These are phyloP conservation scores for Discostella pseudostelligera DNA, from an alignment of 108 stramenopile genomes.

Conservation along the genomic window DNA sequence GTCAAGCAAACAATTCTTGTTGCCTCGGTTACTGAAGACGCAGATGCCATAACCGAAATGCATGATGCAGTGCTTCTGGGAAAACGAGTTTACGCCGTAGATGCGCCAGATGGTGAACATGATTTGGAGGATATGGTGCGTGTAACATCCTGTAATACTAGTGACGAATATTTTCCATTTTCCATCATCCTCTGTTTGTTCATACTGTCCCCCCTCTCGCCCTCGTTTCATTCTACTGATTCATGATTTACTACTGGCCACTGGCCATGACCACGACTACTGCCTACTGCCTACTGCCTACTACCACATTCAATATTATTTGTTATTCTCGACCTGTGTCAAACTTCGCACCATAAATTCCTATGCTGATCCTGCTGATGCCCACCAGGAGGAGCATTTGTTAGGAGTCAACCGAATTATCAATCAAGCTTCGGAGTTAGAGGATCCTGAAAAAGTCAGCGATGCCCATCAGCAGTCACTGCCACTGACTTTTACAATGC, in stretches of 20 bases:
- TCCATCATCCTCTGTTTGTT: too few relatives aligned
- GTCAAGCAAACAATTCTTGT: conserved; percentile 25
- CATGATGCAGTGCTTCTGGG: conserved; percentile 36
- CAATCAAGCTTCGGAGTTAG: conserved; percentile 21
- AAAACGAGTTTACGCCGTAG: conserved; percentile 30
- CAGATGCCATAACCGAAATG: conserved; percentile 19
- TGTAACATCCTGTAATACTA: not conserved
- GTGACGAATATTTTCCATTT: too few relatives aligned
- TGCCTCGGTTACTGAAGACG: conserved; percentile 31
- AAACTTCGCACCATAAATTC: too few relatives aligned
- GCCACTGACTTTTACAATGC: not conserved
- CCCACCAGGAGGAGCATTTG: conserved; percentile 33
- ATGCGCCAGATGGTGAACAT: conserved; percentile 43
- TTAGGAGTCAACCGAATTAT: conserved; percentile 25
- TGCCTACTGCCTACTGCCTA: too few relatives aligned
- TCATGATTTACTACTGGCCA: too few relatives aligned
- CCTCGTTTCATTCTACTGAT: too few relatives aligned
- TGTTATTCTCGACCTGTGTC: too few relatives aligned
- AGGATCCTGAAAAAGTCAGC: conserved; percentile 28
- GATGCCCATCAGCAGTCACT: conserved; percentile 18
- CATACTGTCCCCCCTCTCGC: too few relatives aligned
- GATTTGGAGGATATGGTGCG: conserved; percentile 45
- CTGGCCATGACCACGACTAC: too few relatives aligned
- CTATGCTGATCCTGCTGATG: too few relatives aligned
- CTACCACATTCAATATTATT: too few relatives aligned